These are phyloP conservation scores for Diutina rugosa DNA, from an alignment of 1,139 yeast genomes.

Conservation along the genomic window DNA sequence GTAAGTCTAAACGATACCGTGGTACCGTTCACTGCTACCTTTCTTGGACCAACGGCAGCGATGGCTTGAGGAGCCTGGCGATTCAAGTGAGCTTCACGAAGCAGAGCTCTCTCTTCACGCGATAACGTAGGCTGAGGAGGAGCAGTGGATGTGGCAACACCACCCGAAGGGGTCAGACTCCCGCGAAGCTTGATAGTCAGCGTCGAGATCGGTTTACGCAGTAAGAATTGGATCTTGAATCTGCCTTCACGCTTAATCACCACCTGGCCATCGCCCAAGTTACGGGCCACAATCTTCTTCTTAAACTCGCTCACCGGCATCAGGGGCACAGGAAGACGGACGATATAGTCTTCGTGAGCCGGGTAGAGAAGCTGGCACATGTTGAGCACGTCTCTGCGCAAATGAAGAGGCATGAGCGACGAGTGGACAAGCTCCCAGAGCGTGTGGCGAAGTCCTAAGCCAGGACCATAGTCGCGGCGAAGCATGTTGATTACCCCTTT, in stretches of 20 bases:
- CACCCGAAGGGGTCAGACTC: conserved; percentile 3
- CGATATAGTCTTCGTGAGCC: conserved; percentile 47
- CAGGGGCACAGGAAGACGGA: conserved; percentile 52
- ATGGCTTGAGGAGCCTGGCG: conserved; percentile 1
- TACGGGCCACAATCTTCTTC: conserved; percentile 48
- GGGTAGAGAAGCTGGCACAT: conserved; percentile 53
- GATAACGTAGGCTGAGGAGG: background rate
- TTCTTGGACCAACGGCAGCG: conserved; percentile 2
- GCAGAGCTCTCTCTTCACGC: background rate
- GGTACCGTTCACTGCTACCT: background rate
- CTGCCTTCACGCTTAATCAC: conserved; percentile 31
- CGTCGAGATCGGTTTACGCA: background rate
- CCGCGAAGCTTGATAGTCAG: conserved; percentile 1
- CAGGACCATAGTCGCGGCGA: conserved; percentile 52
- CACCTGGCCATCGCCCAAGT: conserved; percentile 33
- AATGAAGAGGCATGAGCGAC: conserved; percentile 43
- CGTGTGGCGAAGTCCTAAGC: conserved; percentile 42
- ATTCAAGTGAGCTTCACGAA: conserved; percentile 2
- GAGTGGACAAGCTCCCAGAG: conserved; percentile 66
- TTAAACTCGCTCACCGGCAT: conserved; percentile 34
- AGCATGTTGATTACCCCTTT: conserved; percentile 56
- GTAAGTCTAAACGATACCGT: background rate
- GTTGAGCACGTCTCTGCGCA: conserved; percentile 52
- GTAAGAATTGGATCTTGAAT: conserved; percentile 25
- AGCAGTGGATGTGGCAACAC: background rate